phyloP scores from a whole-genome alignment of 202 grass and related monocot species.

The Dendrocalamus latiflorus region DNA sequence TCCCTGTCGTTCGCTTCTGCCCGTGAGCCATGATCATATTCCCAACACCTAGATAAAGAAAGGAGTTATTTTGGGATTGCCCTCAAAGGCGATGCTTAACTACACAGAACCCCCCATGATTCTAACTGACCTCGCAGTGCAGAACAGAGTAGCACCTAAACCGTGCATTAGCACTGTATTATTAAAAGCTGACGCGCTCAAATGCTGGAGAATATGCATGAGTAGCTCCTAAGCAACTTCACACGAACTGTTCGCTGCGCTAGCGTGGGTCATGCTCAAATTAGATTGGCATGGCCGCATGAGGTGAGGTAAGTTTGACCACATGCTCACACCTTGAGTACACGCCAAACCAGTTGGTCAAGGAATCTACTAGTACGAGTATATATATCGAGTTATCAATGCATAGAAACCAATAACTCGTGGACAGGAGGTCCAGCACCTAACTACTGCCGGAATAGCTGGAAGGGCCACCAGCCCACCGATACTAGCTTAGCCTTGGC shows the following conservation, averaged over 20 bases:
- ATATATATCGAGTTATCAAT: too few relatives aligned
- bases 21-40: neutral
- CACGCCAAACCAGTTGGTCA: slow-evolving; percentile 16
- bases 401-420: neutral
- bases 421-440: neutral
- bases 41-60: slow-evolving; percentile 22
- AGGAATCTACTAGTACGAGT: slow-evolving; percentile 24
- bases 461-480: too few relatives aligned
- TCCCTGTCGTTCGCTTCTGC: neutral
- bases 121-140: neutral
- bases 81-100: neutral
- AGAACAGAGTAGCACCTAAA: neutral
- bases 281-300: neutral
- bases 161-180: neutral
- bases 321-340: neutral
- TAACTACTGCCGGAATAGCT: neutral
- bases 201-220: neutral
- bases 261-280: neutral
- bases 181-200: neutral
- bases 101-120: neutral
- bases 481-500: too few relatives aligned
- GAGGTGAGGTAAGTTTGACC: slow-evolving; percentile 13
- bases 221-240: slow-evolving; percentile 13
- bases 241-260: neutral
- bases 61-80: neutral